Base-by-base conservation (phyloP, 331 rosid genomes). In the Ulmus americana region DNA sequence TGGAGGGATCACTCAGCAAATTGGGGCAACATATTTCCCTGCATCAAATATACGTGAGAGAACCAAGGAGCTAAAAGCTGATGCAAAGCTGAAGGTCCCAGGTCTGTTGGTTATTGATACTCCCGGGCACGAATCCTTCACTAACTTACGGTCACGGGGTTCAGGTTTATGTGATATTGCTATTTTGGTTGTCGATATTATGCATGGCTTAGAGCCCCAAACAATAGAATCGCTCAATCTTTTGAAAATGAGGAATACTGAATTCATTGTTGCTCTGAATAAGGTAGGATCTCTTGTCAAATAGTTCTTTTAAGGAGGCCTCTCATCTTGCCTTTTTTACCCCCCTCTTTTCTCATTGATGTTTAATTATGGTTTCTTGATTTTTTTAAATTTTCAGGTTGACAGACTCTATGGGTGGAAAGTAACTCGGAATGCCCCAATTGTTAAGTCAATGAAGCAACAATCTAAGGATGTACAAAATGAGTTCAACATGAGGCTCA, bases 1-100 rank as follows among this genome's bases (percentile, higher is more conserved):
- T n/a, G 97, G 97, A 54, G 98, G 98, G 52, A 94, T 94, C 74
- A 90, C 98, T n/a, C 97, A 92, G 73, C 97, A 92, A 79, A 92
- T 92, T 77, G 97, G 97, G 22, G 97, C 96, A 11, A 94, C 98
- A 13, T 89, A 87, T 80, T 89, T 94, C 72, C 97, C 97, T 68
- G 95, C 97, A 1, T 88, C 74, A 67, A 94, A 89, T 72, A 89
- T 94, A 41, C 91, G 95, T 40, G 95, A 94, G 18, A 85, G 98
- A 76, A 94, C 97, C 1, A 94, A 80, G 73, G 97, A 94, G 65
- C 73, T 94, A 71, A 94, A 94, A 81, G 95, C 95, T 66, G 95
- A 94, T 81, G 98, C 98, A 1, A 94, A 73, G 69, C 84, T 94
- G 71, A 87, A 87, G 76, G 97, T 90, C 69, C 95, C 95, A 0